Evolutionary conservation across 768 basidiomycete genomes (phyloP).

Genomic region (Punctularia strigosozonata): DNA sequence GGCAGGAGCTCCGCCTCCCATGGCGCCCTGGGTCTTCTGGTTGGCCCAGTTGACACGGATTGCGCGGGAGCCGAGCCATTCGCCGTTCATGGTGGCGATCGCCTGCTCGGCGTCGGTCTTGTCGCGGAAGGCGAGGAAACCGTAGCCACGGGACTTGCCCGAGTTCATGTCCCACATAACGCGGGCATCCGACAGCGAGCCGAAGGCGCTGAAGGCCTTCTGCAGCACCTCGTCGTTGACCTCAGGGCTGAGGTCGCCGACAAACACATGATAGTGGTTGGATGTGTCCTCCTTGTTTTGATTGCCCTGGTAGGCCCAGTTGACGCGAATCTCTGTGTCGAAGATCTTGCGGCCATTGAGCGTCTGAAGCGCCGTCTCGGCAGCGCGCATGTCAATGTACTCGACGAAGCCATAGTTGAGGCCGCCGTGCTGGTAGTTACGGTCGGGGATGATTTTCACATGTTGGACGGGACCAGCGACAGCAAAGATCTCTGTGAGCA

Average conservation of each 20-base stretch:
- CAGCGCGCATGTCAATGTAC: conserved; percentile 97
- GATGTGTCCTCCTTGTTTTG: conserved; percentile 99
- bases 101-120: conserved; percentile 99
- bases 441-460: conserved; percentile 99
- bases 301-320: conserved; percentile 98
- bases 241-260: conserved; percentile 98
- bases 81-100: conserved; percentile 99
- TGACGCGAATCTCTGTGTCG: conserved; percentile 98
- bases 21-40: conserved; percentile 95
- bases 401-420: conserved; percentile 99
- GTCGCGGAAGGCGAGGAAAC: conserved; percentile 97
- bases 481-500: conserved; percentile 96
- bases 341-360: conserved; percentile 99
- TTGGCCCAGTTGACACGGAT: conserved; percentile 99
- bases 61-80: conserved; percentile 96
- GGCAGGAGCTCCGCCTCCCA: too few species aligned
- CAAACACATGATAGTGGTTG: conserved; percentile 96
- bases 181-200: conserved; percentile 90
- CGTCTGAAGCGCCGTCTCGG: conserved; percentile 97
- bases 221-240: conserved; percentile 95
- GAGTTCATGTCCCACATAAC: conserved; percentile 99
- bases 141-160: conserved; percentile 95
- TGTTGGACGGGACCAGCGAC: conserved; percentile 95
- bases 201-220: conserved; percentile 97
- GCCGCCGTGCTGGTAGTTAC: conserved; percentile 98